These are phyloP conservation scores for Sungouiozyma ichnusensis DNA, from an alignment of 805 yeast species.

Conservation along the genomic window DNA sequence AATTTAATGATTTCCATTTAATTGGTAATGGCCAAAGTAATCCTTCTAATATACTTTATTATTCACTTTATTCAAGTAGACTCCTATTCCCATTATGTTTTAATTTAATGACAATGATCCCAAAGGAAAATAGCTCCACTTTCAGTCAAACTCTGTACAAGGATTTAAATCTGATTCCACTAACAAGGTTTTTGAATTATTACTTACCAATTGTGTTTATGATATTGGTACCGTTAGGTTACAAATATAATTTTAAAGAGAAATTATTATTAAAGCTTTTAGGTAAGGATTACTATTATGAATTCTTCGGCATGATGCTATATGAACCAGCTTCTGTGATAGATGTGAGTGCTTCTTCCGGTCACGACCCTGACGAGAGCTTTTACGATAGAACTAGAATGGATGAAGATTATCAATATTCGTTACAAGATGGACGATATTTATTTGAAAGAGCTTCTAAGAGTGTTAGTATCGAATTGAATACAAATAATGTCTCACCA, in stretches of 20 bases:
- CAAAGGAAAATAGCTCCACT: constrained; percentile 13
- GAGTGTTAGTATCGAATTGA: neutral
- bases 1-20: constrained; percentile 25
- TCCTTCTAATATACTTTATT: constrained; percentile 25
- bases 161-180: constrained; percentile 22
- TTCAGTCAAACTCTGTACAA: constrained; percentile 20
- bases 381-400: constrained; percentile 17
- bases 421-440: constrained; percentile 27
- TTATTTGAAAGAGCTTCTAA: constrained; percentile 25
- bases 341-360: neutral
- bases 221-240: constrained; percentile 16
- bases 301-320: constrained; percentile 26
- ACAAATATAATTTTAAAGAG: constrained; percentile 22
- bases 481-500: neutral
- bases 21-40: constrained; percentile 26
- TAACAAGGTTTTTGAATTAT: constrained; percentile 19
- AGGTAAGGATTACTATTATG: constrained; percentile 28
- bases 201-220: constrained; percentile 22
- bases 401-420: constrained; percentile 34
- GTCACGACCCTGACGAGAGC: constrained; percentile 1
- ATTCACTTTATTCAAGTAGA: constrained; percentile 26
- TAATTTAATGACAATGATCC: constrained; percentile 24
- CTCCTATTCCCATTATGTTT: constrained; percentile 27
- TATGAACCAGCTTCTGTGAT: constrained; percentile 16
- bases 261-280: constrained; percentile 20